A percentile compares a stretch with the other conserved stretches of the same genome.
These are phyloP conservation scores for Coleophoma crateriformis DNA, from an alignment of 2,329 filamentous ascomycete species.

Conservation along the genomic window DNA sequence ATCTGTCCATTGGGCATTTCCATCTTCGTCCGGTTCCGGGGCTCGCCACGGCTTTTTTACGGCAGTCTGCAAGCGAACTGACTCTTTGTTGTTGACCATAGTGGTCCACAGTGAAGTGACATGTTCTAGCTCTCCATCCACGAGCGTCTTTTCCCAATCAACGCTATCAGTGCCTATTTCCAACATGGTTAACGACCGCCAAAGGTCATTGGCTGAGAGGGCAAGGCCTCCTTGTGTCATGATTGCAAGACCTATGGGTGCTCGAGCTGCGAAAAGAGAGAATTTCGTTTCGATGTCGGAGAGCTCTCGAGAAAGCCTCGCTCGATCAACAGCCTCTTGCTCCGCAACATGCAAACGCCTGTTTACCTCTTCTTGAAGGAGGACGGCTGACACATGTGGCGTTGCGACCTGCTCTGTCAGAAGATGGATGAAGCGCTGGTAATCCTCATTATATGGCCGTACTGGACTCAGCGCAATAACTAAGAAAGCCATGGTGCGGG, in stretches of 20 bases:
- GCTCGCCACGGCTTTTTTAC: slow-evolving; percentile 8
- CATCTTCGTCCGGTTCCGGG: slow-evolving; percentile 9
- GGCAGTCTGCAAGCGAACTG: slow-evolving; percentile 8
- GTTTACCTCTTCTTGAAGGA: slow-evolving; percentile 66
- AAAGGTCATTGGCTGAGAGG: slow-evolving; percentile 13
- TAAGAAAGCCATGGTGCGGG: slow-evolving; percentile 61
- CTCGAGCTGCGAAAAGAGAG: slow-evolving; percentile 64
- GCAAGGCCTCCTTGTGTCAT: slow-evolving; percentile 53
- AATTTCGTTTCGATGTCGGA: slow-evolving; percentile 60
- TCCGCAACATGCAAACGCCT: slow-evolving; percentile 48
- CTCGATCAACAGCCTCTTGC: slow-evolving; percentile 62
- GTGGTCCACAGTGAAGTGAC: slow-evolving; percentile 6
- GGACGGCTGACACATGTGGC: slow-evolving; percentile 62
- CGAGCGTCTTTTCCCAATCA: slow-evolving; percentile 8
- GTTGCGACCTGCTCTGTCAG: slow-evolving; percentile 55
- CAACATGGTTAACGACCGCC: slow-evolving; percentile 9
- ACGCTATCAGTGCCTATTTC: slow-evolving; percentile 2
- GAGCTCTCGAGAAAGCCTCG: slow-evolving; percentile 60
- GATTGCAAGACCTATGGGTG: slow-evolving; percentile 69
- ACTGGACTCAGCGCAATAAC: slow-evolving; percentile 67
- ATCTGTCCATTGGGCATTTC: slow-evolving; percentile 7
- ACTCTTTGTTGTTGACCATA: slow-evolving; percentile 3
- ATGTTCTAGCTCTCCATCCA: slow-evolving; percentile 6
- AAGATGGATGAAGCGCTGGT: slow-evolving; percentile 58
- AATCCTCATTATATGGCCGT: slow-evolving; percentile 68